Base-by-base conservation (phyloP, 805 yeast genomes). In the Schizosaccharomyces osmophilus region DNA sequence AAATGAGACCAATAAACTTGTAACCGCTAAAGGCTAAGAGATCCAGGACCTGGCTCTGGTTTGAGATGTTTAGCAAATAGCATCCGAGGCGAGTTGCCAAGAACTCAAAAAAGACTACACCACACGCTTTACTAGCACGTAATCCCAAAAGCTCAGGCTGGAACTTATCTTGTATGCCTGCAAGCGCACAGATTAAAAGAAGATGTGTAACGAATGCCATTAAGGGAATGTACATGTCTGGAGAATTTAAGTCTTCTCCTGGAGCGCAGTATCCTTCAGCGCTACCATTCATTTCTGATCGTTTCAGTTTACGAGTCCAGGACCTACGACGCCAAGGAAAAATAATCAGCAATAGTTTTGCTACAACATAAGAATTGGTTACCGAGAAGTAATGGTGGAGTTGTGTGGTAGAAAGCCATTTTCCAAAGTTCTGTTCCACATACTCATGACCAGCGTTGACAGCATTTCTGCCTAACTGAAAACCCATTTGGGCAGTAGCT, bases 201-300 rank as follows among this genome's bases (percentile, higher is more conserved):
- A 90, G 83, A 68, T 89, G 89, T 0, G 97, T 87, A 60, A 87
- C 80, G 67, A 85, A 79, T 1, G 96, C 86, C 97, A 94, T 93
- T 64, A 86, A 73, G 13, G 99, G 99, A 62, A 93, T 86, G 72
- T 93, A 93, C 75, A 93, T 78, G 70, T 93, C 99, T 2, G 98
- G 98, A 0, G 97, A 94, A 68, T 94, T 93, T 63, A 84, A 77
- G 70, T 93, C 98, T 64, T 85, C 86, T 58, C 79, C 73, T 17
- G 99, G 96, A 11, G 86, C 81, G 1, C 87, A 83, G 70, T 77
- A 87, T 24, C 74, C 78, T 42, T 72, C 73, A 24, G 72, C 67
- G 24, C 68, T 69, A 6, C 73, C 72, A 26, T 69, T 72, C 54
- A 73, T 72, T 19, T 74, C 74, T 4, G 73, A 65, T 24, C 76